A percentile compares a stretch with the other conserved stretches of the same genome.
Conservation (phyloP, 176 grass and related monocot genomes). For the Zea mays region DNA sequence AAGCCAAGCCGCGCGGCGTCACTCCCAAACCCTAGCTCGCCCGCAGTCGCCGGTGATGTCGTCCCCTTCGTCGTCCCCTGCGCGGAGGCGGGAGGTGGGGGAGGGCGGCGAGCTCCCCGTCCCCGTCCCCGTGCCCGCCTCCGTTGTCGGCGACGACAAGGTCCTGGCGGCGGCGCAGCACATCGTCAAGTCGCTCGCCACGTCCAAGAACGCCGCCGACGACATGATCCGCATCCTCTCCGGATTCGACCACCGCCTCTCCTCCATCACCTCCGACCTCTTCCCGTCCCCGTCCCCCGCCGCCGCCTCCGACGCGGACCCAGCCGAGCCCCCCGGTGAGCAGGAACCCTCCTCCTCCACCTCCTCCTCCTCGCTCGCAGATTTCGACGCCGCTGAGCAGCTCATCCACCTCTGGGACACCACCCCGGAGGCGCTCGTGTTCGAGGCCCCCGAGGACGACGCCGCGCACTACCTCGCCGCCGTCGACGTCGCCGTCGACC, state of each 20-base stretch:
- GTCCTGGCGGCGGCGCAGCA: slow-evolving; percentile 95
- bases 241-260: slow-evolving; percentile 90
- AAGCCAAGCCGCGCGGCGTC: not conserved
- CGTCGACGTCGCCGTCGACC: slow-evolving; percentile 49
- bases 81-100: not conserved
- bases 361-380: slow-evolving; percentile 5
- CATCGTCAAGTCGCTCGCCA: slow-evolving; percentile 96
- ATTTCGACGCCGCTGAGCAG: slow-evolving; percentile 62
- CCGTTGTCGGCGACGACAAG: slow-evolving; percentile 60
- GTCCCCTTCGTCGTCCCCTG: slow-evolving; percentile 22
- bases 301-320: not conserved
- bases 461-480: slow-evolving; percentile 56
- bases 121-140: slow-evolving; percentile 37
- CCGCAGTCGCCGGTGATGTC: slow-evolving; percentile 22
- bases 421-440: slow-evolving; percentile 66
- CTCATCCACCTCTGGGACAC: slow-evolving; percentile 73
- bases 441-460: slow-evolving; percentile 63
- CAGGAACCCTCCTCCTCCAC: not conserved
- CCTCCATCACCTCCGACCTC: slow-evolving; percentile 64
- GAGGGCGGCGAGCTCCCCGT: not conserved
- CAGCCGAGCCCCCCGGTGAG: not conserved
- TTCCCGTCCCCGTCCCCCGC: slow-evolving; percentile 38
- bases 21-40: slow-evolving; percentile 45
- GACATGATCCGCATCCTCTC: slow-evolving; percentile 99
- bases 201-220: slow-evolving; percentile 96